phyloP scores from a whole-genome alignment of 768 basidiomycete genomes.

The Lactarius hatsudake region DNA sequence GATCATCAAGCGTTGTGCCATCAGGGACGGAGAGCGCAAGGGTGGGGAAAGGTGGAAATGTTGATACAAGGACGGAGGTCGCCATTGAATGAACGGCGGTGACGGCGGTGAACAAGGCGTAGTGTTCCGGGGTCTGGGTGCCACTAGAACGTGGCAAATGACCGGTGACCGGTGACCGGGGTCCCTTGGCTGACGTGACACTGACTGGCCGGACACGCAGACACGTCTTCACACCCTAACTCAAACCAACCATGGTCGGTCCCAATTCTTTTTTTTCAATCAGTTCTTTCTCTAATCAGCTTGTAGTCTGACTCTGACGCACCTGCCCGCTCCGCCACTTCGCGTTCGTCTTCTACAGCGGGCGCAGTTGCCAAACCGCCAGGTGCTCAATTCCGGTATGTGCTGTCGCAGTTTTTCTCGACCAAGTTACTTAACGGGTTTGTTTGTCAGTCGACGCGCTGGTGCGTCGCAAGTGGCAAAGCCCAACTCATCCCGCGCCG shows the following conservation, averaged over 20 bases:
- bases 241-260: slow-evolving; percentile 10
- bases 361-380: slow-evolving; percentile 67
- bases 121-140: not conserved
- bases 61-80: slow-evolving; percentile 53
- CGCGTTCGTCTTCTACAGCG: slow-evolving; percentile 38
- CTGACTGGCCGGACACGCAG: too few relatives aligned
- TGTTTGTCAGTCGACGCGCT: slow-evolving; percentile 61
- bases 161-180: not conserved
- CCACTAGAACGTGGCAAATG: not conserved
- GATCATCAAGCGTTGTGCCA: slow-evolving; percentile 39
- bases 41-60: slow-evolving; percentile 60
- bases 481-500: slow-evolving; percentile 86
- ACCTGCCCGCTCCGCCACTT: slow-evolving; percentile 44
- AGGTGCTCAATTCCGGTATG: slow-evolving; percentile 80
- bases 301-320: slow-evolving; percentile 79
- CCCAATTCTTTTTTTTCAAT: not conserved
- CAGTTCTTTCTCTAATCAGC: not conserved
- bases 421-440: not conserved
- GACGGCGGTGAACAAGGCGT: not conserved
- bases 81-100: slow-evolving; percentile 38
- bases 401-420: not conserved
- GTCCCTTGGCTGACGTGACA: not conserved
- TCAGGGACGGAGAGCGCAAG: slow-evolving; percentile 46
- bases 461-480: slow-evolving; percentile 59
- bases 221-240: not conserved